Evolutionary conservation across 2,329 filamentous ascomycete species (phyloP), one percentile per base, ranked within the genome.

Genomic region (Epichloe hybrida): DNA sequence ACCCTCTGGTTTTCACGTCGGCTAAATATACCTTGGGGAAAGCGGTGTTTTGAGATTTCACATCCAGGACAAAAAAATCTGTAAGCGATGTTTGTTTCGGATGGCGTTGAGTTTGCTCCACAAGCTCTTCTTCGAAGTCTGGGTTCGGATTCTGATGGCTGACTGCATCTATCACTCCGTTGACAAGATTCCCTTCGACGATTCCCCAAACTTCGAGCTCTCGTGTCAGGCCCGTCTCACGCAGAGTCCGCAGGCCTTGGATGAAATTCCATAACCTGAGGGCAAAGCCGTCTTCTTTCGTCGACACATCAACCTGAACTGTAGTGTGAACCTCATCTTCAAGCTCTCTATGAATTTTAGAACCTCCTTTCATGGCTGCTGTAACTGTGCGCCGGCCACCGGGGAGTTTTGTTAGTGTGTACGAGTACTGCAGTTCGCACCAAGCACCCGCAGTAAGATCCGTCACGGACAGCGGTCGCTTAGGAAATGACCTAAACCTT

Each of bases 391-490:
- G 90, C 52, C 79, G 79, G 1, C 91, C 93, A 61, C 84, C 72
- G 0, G 76, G 77, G 4, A 79, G 80, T 50, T 80, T 82, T 3
- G 83, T 86, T 50, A 98, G 74, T 0, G 81, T 87, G 68, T 94
- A 96, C 73, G 82, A 89, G 61, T 95, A 94, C 64, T 97, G 90
- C 53, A 97, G 66, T 66, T 98, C 91, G 65, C 93, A 98, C 93
- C 93, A 98, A 7, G 90, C 84, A 2, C 90, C 90, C 1, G 88
- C 85, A 0, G 90, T 81, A 23, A 97, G 70, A 65, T 98, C 93
- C 2, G 87, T 89, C 1, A 97, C 93, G 0, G 86, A 88, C 7
- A 97, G 75, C 0, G 86, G 81, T 62, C 88, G 91, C 61, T 76
- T 83, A 0, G 88, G 88, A 51, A 77, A 82, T 1, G 80, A 81